Evolutionary conservation across 1,139 yeast genomes (phyloP).

Genomic region (Geotrichum australiense): DNA sequence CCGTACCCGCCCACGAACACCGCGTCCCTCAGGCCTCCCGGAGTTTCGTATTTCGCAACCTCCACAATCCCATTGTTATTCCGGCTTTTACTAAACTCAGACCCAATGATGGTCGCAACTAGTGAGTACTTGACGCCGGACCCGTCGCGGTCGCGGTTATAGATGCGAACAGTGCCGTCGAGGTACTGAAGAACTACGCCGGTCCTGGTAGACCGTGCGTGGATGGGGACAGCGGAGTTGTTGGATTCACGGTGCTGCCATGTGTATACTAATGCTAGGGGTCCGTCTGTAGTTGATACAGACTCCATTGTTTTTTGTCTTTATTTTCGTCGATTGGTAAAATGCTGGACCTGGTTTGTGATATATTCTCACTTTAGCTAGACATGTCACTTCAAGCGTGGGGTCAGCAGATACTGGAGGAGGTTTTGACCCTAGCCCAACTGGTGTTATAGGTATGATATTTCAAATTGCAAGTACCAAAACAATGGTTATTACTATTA

Average conservation of each 20-base stretch:
- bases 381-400: too few species aligned
- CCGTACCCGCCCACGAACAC: constrained; percentile 10
- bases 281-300: too few species aligned
- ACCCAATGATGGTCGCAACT: constrained; percentile 8
- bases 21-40: constrained; percentile 8
- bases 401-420: too few species aligned
- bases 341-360: too few species aligned
- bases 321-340: too few species aligned
- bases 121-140: not conserved
- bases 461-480: too few species aligned
- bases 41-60: constrained; percentile 10
- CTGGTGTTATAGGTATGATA: too few species aligned
- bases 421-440: too few species aligned
- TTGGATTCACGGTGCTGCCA: constrained; percentile 16
- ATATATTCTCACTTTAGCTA: too few species aligned
- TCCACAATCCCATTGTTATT: constrained; percentile 12
- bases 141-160: constrained; percentile 4
- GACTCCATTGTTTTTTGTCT: too few species aligned
- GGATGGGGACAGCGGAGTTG: constrained; percentile 12
- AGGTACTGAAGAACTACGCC: constrained; percentile 14
- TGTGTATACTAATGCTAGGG: constrained; percentile 11
- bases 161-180: constrained; percentile 13
- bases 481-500: too few species aligned
- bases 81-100: constrained; percentile 2
- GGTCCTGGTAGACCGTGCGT: constrained; percentile 8